These are phyloP conservation scores for Mycena vitilis DNA, from an alignment of 768 basidiomycete species.

Conservation along the genomic window DNA sequence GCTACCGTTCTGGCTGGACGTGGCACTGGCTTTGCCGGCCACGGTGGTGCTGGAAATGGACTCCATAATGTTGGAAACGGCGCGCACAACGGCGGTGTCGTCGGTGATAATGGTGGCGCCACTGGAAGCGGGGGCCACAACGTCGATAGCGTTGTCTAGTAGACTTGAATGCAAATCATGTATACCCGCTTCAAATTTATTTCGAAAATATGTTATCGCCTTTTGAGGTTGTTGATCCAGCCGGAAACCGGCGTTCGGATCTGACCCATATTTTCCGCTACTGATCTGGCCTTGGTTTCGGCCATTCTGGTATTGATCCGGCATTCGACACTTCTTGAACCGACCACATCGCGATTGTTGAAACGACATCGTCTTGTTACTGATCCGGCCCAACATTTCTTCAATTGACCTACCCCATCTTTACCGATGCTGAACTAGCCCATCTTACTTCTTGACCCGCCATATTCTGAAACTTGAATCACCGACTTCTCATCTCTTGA, in stretches of 20 bases:
- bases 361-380: not conserved
- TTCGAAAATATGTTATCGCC: no score
- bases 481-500: not conserved
- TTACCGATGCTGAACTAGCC: not conserved
- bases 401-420: not conserved
- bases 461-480: not conserved
- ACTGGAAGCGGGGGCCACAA: not conserved
- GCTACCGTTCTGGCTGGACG: constrained; percentile 45
- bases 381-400: constrained; percentile 2
- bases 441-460: not conserved
- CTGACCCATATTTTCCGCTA: not conserved
- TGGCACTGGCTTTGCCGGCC: not conserved
- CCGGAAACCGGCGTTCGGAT: not conserved
- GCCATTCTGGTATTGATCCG: not conserved
- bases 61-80: no score
- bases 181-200: no score
- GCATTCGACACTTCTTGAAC: not conserved
- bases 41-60: not conserved
- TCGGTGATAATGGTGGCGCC: not conserved
- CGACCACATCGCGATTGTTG: not conserved
- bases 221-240: constrained; percentile 4
- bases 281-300: not conserved
- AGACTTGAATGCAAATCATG: no score
- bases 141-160: not conserved
- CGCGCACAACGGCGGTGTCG: not conserved